Evolutionary conservation across 2,329 filamentous ascomycete species (phyloP).

Genomic region (Orbilia quercus): DNA sequence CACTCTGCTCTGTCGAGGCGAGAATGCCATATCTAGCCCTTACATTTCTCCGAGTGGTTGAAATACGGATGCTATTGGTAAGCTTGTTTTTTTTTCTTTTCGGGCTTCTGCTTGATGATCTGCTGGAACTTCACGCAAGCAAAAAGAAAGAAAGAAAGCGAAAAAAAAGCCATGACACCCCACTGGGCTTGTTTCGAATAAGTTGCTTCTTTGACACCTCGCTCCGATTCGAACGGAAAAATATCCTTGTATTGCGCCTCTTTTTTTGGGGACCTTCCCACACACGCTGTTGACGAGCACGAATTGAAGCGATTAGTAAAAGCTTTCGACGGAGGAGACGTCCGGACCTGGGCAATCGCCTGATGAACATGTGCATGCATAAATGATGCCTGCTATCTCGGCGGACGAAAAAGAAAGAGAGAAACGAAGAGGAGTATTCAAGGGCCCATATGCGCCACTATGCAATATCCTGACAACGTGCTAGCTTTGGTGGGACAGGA

Average conservation of each 20-base stretch:
- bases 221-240: constrained; percentile 56
- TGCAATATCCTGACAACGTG: constrained; percentile 52
- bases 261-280: constrained; percentile 33
- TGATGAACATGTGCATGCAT: constrained; percentile 48
- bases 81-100: too few species aligned
- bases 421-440: too few species aligned
- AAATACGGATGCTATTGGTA: constrained; percentile 16
- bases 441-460: constrained; percentile 46
- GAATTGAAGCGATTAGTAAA: constrained; percentile 54
- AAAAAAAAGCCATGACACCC: constrained; percentile 38
- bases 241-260: constrained; percentile 43
- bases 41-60: constrained; percentile 52
- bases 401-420: constrained; percentile 22
- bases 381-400: constrained; percentile 45
- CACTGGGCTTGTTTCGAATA: constrained; percentile 50
- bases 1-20: constrained; percentile 37
- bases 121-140: constrained; percentile 32
- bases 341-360: constrained; percentile 37
- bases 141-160: too few species aligned
- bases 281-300: constrained; percentile 30
- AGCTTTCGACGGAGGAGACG: constrained; percentile 9
- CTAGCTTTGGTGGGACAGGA: constrained; percentile 42
- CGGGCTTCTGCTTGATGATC: constrained; percentile 23
- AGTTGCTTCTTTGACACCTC: constrained; percentile 51
- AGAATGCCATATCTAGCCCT: constrained; percentile 36